Evolutionary conservation across 495 filamentous ascomycete genomes (phyloP).

Genomic region (Pyronema domesticum): DNA sequence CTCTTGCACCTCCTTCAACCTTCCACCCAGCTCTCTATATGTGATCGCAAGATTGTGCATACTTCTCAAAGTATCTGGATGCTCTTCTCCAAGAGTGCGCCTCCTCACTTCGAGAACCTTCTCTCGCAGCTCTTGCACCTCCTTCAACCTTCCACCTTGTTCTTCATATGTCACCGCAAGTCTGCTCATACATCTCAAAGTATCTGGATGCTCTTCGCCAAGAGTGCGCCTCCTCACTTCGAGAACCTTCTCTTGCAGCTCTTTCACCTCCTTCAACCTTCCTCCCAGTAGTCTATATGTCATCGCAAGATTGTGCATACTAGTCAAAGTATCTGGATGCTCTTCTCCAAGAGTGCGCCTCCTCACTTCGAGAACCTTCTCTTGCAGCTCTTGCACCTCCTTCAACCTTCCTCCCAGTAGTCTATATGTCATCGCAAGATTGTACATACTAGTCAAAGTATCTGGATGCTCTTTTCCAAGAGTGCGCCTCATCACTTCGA

Average conservation of each 20-base stretch:
- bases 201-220: slow-evolving; percentile 28
- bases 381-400: slow-evolving; percentile 15
- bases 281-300: too few species aligned
- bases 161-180: slow-evolving; percentile 25
- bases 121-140: slow-evolving; percentile 14
- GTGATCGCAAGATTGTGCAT: slow-evolving; percentile 21
- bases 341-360: too few species aligned
- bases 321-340: too few species aligned
- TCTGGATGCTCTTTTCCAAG: slow-evolving; percentile 28
- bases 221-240: too few species aligned
- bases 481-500: too few species aligned
- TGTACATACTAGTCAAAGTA: slow-evolving; percentile 28
- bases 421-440: slow-evolving; percentile 26
- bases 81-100: slow-evolving; percentile 23
- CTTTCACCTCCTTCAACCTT: not conserved
- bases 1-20: too few species aligned
- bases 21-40: too few species aligned
- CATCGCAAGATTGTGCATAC: too few species aligned
- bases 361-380: slow-evolving; percentile 10
- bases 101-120: slow-evolving; percentile 12
- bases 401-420: slow-evolving; percentile 15
- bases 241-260: too few species aligned
- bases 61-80: slow-evolving; percentile 24
- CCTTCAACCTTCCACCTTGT: slow-evolving; percentile 15
- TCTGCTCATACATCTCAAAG: slow-evolving; percentile 27